A percentile compares a stretch with the other conserved stretches of the same genome.
Conservation (phyloP, 495 filamentous ascomycete genomes). For the Hypoxylon intermedium region DNA sequence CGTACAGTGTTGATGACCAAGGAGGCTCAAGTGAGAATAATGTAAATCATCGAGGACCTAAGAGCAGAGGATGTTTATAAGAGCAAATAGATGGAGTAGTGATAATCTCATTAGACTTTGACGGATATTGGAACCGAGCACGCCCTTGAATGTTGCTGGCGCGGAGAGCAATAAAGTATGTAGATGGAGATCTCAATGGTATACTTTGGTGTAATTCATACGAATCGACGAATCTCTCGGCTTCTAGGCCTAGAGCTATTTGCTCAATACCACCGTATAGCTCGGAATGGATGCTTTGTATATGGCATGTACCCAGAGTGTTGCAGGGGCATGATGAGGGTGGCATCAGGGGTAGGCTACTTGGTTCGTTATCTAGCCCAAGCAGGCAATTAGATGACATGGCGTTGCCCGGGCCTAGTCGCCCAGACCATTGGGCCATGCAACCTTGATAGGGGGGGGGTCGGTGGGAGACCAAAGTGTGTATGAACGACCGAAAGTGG, state of each 20-base stretch:
- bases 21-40: too few species aligned
- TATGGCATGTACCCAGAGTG: not conserved
- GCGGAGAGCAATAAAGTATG: too few species aligned
- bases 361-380: constrained; percentile 13
- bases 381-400: constrained; percentile 1
- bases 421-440: not conserved
- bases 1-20: too few species aligned
- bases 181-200: constrained; percentile 1
- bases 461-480: not conserved
- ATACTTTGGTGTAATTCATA: constrained; percentile 4
- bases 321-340: too few species aligned
- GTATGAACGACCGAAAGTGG: not conserved
- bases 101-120: too few species aligned
- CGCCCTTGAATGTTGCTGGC: too few species aligned
- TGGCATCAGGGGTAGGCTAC: constrained; percentile 11
- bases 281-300: constrained; percentile 11
- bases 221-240: not conserved
- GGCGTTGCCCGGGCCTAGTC: not conserved
- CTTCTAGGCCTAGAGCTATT: constrained; percentile 15
- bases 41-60: too few species aligned
- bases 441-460: not conserved
- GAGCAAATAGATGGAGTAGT: too few species aligned
- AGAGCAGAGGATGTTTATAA: too few species aligned
- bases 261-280: constrained; percentile 4
- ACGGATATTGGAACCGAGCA: too few species aligned